A percentile compares a stretch with the other conserved stretches of the same genome.
Evolutionary conservation across 352 stramenopile species (phyloP).

Genomic region (Pythium sukuiense): DNA sequence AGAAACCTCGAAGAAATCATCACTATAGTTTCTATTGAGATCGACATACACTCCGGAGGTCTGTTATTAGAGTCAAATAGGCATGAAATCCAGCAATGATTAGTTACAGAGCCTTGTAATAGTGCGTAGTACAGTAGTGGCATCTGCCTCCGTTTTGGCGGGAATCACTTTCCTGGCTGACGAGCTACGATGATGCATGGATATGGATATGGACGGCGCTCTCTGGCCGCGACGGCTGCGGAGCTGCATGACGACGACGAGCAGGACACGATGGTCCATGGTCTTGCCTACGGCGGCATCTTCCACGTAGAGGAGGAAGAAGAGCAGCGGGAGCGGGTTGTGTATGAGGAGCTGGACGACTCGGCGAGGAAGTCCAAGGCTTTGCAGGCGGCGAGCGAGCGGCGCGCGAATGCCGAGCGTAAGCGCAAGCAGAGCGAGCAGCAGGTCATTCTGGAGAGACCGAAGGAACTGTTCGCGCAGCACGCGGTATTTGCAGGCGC

Average conservation of each 20-base stretch:
- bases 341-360: slow-evolving; percentile 63
- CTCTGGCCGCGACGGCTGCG: not conserved
- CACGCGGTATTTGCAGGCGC: slow-evolving; percentile 19
- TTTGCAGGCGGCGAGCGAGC: slow-evolving; percentile 28
- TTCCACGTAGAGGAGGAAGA: slow-evolving; percentile 21
- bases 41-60: not conserved
- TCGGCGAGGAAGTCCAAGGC: slow-evolving; percentile 22
- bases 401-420: not conserved
- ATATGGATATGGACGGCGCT: not conserved
- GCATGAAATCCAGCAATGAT: not conserved
- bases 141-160: not conserved
- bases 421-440: not conserved
- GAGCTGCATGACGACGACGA: not conserved
- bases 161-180: not conserved
- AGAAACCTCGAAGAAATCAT: not conserved
- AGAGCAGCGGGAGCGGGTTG: slow-evolving; percentile 41
- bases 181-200: slow-evolving; percentile 3
- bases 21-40: not conserved
- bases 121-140: not conserved
- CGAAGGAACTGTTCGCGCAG: slow-evolving; percentile 47
- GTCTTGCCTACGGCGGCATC: not conserved
- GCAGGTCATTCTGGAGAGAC: slow-evolving; percentile 26
- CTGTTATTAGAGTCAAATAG: not conserved
- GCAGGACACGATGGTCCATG: slow-evolving; percentile 3
- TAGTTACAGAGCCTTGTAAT: not conserved